Evolutionary conservation across 768 basidiomycete genomes (phyloP).

Genomic region (Trametes maxima): DNA sequence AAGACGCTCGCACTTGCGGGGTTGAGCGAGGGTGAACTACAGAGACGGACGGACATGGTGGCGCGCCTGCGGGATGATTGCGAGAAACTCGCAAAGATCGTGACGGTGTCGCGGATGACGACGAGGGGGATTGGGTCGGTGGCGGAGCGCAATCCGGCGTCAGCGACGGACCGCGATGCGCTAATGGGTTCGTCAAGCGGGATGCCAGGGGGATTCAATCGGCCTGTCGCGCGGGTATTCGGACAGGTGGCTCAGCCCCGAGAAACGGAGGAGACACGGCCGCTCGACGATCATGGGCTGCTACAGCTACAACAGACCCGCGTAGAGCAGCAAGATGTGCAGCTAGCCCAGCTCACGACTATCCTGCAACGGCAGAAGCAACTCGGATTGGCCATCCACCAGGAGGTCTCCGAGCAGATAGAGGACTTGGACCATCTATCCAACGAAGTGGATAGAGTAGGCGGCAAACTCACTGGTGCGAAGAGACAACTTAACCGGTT

Average conservation of each 20-base stretch:
- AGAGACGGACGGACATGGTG: conserved; percentile 87
- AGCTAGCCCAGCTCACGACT: conserved; percentile 77
- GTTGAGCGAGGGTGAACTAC: conserved; percentile 90
- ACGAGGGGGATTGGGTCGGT: conserved; percentile 42
- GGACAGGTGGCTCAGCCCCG: conserved; percentile 62
- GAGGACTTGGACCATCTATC: conserved; percentile 83
- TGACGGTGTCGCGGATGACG: conserved; percentile 68
- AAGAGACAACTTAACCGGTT: conserved; percentile 84
- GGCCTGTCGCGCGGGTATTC: conserved; percentile 73
- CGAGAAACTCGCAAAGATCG: conserved; percentile 84
- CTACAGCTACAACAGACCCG: conserved; percentile 78
- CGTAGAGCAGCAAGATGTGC: conserved; percentile 82
- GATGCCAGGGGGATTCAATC: conserved; percentile 39
- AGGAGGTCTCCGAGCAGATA: conserved; percentile 82
- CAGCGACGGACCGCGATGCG: conserved; percentile 64
- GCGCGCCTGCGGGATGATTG: conserved; percentile 88
- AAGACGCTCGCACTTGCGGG: conserved; percentile 64
- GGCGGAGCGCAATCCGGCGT: conserved; percentile 43
- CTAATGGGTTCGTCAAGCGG: conserved; percentile 48
- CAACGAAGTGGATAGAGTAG: conserved; percentile 74
- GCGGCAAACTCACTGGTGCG: conserved; percentile 74
- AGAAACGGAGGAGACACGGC: conserved; percentile 86
- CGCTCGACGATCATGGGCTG: conserved; percentile 82
- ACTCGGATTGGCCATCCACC: conserved; percentile 82
- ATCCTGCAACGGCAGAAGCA: conserved; percentile 85